A percentile compares a stretch with the other conserved stretches of the same genome.
Conservation (phyloP, 257 asterid genomes). For the Buddleja alternifolia region DNA sequence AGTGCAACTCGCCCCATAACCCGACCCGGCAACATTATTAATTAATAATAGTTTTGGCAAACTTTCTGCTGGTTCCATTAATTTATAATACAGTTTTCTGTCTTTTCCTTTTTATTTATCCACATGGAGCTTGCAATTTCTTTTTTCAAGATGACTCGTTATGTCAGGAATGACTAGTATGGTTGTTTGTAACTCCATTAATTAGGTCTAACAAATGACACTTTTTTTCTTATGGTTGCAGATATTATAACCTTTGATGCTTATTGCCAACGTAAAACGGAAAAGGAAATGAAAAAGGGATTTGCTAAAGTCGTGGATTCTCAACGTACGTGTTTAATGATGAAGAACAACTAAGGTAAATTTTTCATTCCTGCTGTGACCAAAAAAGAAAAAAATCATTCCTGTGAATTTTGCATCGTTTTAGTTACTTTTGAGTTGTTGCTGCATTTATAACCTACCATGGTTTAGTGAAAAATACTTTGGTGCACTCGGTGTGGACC, state of each 20-base stretch:
- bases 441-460: constrained; percentile 6
- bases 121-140: constrained; percentile 1
- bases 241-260: constrained; percentile 88
- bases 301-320: constrained; percentile 50
- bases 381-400: no score
- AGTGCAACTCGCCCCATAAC: no score
- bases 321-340: constrained; percentile 87
- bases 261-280: constrained; percentile 62
- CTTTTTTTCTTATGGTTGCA: constrained; percentile 40
- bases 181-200: constrained; percentile 13
- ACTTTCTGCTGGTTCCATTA: neutral
- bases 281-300: constrained; percentile 75
- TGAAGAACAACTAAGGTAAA: constrained; percentile 90
- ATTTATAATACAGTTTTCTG: neutral
- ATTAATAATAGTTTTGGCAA: no score
- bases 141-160: neutral
- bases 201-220: neutral
- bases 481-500: no score
- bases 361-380: no score
- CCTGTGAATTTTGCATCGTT: constrained; percentile 11
- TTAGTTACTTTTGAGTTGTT: constrained; percentile 4
- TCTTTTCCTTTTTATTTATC: neutral
- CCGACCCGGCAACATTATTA: no score
- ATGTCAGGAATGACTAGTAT: constrained; percentile 3
- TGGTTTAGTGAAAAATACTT: no score